Evolutionary conservation across 2,329 filamentous ascomycete species (phyloP).

Genomic region (Ophiostoma montium): DNA sequence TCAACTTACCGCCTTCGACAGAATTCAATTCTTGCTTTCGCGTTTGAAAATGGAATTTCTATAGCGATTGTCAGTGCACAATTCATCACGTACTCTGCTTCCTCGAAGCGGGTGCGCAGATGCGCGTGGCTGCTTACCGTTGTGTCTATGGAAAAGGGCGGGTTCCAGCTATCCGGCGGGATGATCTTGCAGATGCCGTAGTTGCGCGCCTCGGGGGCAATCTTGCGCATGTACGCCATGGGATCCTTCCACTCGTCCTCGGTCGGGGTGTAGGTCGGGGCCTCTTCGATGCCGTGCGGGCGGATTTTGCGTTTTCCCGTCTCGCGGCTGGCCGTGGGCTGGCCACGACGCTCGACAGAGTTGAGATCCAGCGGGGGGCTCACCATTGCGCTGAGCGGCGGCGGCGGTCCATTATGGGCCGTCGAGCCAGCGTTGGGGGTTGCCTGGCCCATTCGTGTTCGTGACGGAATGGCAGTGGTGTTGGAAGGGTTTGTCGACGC

Average conservation of each 20-base stretch:
- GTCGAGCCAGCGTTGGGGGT: neutral
- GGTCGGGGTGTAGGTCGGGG: constrained; percentile 79
- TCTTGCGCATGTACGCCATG: constrained; percentile 85
- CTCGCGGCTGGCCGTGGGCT: constrained; percentile 63
- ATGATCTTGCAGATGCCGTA: constrained; percentile 95
- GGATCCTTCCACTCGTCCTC: constrained; percentile 93
- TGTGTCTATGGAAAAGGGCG: constrained; percentile 89
- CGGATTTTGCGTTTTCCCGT: constrained; percentile 62
- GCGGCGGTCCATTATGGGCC: constrained; percentile 27
- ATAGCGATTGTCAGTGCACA: constrained; percentile 7
- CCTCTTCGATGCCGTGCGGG: constrained; percentile 75
- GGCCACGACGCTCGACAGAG: constrained; percentile 83
- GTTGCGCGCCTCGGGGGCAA: constrained; percentile 68
- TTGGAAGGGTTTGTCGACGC: constrained; percentile 18
- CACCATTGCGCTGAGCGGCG: constrained; percentile 42
- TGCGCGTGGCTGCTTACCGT: constrained; percentile 47
- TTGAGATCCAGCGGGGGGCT: constrained; percentile 62
- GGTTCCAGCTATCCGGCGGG: constrained; percentile 86
- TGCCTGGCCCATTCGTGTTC: constrained; percentile 26
- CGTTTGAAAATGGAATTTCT: constrained; percentile 96
- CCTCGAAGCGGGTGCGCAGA: neutral
- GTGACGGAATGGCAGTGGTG: constrained; percentile 29
- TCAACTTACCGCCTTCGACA: constrained; percentile 78
- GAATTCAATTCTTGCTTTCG: constrained; percentile 94
- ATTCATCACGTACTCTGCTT: neutral